Conservation (phyloP, 2,329 filamentous ascomycete genomes). For the Colletotrichum orchidophilum region DNA sequence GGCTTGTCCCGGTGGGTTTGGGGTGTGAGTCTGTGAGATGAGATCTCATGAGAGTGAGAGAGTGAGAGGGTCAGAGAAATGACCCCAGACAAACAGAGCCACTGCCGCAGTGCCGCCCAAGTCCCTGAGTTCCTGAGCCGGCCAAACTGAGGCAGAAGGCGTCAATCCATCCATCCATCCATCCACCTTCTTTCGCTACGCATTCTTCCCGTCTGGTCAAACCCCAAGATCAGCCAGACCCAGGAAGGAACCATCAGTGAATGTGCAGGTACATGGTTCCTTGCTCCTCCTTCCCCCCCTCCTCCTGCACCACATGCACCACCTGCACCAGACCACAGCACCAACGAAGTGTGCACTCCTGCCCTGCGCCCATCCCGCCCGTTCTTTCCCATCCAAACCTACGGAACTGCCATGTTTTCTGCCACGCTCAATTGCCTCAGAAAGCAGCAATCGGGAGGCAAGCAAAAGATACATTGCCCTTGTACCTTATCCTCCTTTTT, state of each 20-base stretch:
- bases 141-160: constrained; percentile 15
- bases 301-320: not conserved
- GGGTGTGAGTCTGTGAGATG: not conserved
- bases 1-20: not conserved
- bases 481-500: constrained; percentile 26
- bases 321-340: too few species aligned
- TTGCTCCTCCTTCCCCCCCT: not conserved
- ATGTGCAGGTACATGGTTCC: not conserved
- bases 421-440: not conserved
- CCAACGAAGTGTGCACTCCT: too few species aligned
- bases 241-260: not conserved
- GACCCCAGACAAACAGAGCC: constrained; percentile 1
- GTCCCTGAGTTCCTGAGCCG: not conserved
- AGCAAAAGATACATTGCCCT: constrained; percentile 22
- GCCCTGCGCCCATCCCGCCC: not conserved
- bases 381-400: constrained; percentile 11
- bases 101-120: not conserved
- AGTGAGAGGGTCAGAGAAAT: not conserved
- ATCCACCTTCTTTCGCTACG: not conserved
- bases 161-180: not conserved
- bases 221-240: constrained; percentile 15
- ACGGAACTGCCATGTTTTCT: constrained; percentile 17
- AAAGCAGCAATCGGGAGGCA: not conserved
- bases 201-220: not conserved
- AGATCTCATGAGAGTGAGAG: not conserved